Base-by-base conservation (phyloP, 2,329 filamentous ascomycete species). In the Neobulgaria alba region DNA sequence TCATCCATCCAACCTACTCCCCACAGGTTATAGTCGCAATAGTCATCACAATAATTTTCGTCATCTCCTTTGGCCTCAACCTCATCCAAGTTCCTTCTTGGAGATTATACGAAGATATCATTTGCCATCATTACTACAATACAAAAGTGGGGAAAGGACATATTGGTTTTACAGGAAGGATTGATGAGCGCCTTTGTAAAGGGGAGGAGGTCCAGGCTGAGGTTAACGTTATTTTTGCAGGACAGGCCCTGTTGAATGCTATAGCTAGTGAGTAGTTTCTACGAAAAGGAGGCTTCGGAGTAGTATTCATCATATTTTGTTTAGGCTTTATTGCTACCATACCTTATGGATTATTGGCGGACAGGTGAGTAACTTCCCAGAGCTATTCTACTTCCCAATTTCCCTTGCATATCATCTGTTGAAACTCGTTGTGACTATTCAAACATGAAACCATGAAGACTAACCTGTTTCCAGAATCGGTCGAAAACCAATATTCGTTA, bases 41-140 rank as follows among this genome's bases (percentile, higher is more conserved):
- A 14, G 42, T 63, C 8, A 55, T 57, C 10, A 33, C 49, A 15
- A 49, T 61, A 3, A 46, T 63, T 9, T 56, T 66, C 31, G 19
- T 62, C 10, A 45, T 53, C 2, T 47, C 53, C 2, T 50, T 53
- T 21, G 50, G 58, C 2, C 52, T 49, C n/a, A 55, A 52, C 2
- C 53, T 66, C 18, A 55, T 53, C 39, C 47, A 42, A 7, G 58
- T 66, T 18, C 58, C 63, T 12, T 46, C 50, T 30, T 56, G 61
- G 5, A 56, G 63, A 32, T 53, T 63, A 19, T 58, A 57, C 30
- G 64, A 67, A 44, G 61, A 66, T 47, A 60, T 65, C 23, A 47
- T 65, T 15, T 67, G 64, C 47, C 62, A 59, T 39, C 59, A 63
- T 38, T 65, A 64, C 40, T 59, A 56, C 37, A 48, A 55, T n/a